A percentile compares a stretch with the other conserved stretches of the same genome.
phyloP scores from a whole-genome alignment of 2,329 filamentous ascomycete species.

The Fusarium lateritium region DNA sequence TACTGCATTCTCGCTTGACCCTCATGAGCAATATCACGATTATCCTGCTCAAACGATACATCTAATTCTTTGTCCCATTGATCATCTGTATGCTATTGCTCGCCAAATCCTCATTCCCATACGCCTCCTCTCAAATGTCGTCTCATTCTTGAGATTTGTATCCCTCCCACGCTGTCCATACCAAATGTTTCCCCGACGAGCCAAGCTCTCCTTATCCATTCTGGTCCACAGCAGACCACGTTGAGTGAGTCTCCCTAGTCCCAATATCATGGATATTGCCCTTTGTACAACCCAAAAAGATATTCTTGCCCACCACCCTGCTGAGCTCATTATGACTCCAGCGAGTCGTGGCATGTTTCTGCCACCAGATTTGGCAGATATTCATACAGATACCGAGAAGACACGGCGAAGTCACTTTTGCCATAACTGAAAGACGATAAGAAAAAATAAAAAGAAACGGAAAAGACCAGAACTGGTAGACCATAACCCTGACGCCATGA shows the following conservation, averaged over 20 bases:
- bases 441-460: constrained; percentile 36
- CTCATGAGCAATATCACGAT: too few species aligned
- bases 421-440: constrained; percentile 31
- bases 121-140: constrained; percentile 40
- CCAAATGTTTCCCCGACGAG: constrained; percentile 28
- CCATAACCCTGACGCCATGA: constrained; percentile 50
- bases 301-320: constrained; percentile 28
- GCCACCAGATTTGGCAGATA: constrained; percentile 44
- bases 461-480: constrained; percentile 46
- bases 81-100: constrained; percentile 49
- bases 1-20: too few species aligned
- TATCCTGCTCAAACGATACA: not conserved
- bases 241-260: constrained; percentile 20
- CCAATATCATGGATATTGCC: constrained; percentile 32
- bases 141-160: constrained; percentile 41
- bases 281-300: constrained; percentile 46
- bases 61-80: constrained; percentile 47
- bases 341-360: constrained; percentile 32
- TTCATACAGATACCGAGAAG: constrained; percentile 49
- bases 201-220: constrained; percentile 30
- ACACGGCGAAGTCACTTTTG: constrained; percentile 48
- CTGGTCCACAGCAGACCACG: constrained; percentile 15
- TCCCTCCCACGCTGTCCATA: constrained; percentile 27
- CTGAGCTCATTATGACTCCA: constrained; percentile 27
- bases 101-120: constrained; percentile 41